A percentile compares a stretch with the other conserved stretches of the same genome.
phyloP scores from a whole-genome alignment of 495 filamentous ascomycete genomes.

The Tetracladium setigerum region DNA sequence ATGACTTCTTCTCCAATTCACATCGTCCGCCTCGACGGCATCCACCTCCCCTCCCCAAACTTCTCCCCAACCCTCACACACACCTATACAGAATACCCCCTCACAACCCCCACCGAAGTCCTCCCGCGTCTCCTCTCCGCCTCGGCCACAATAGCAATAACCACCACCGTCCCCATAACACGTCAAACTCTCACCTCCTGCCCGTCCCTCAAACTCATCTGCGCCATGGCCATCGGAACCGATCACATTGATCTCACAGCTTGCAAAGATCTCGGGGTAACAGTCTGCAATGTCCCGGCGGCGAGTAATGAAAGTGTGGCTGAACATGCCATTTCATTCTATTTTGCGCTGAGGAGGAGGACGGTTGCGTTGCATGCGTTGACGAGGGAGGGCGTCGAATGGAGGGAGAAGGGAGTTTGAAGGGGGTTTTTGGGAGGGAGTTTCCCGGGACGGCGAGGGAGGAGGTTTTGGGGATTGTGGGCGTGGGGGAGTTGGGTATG shows the following conservation, averaged over 20 bases:
- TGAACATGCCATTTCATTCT: conserved; percentile 48
- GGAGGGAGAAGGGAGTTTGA: conserved; percentile 22
- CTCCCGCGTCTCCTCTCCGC: too few species aligned
- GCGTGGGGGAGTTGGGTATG: conserved; percentile 42
- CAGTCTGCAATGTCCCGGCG: conserved; percentile 38
- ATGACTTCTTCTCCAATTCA: conserved; percentile 2
- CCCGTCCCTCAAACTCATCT: conserved; percentile 38
- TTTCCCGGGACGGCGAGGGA: conserved; percentile 29
- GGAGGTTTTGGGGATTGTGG: conserved; percentile 43
- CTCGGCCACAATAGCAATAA: conserved; percentile 27
- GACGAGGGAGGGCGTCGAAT: conserved; percentile 28
- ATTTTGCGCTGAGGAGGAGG: conserved; percentile 44
- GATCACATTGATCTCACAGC: conserved; percentile 42
- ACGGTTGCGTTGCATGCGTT: conserved; percentile 31
- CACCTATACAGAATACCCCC: conserved; percentile 2
- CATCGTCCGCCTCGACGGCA: conserved; percentile 16
- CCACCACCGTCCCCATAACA: conserved; percentile 31
- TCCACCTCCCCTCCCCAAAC: conserved; percentile 3
- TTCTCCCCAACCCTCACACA: conserved; percentile 7
- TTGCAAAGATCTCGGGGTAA: conserved; percentile 33
- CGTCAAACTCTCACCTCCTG: conserved; percentile 25
- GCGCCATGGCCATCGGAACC: conserved; percentile 42
- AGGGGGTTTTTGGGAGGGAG: conserved; percentile 23
- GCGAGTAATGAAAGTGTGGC: conserved; percentile 43
- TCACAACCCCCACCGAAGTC: background rate